Evolutionary conservation across 257 asterid species (phyloP), one percentile per base, ranked within the genome.

Genomic region (Capsicum chinense): DNA sequence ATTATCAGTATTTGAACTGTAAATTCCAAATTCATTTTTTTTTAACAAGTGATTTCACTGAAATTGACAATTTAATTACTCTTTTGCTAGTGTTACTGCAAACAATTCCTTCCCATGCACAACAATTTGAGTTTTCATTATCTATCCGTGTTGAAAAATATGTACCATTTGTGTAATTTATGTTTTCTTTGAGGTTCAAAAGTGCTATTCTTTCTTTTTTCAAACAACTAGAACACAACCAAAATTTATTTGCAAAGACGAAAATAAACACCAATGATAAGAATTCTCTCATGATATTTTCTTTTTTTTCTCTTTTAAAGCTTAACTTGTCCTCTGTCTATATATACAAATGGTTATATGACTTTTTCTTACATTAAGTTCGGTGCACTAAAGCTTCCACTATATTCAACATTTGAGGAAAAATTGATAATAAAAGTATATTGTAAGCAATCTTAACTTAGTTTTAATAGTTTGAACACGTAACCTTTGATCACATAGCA

Each of bases 171-270:
- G 79, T 39, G 54, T 70, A 12, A 19, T 37, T 70, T 70, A 70
- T 39, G 79, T 70, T 70, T 39, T 37, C 17, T 37, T 69, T 69
- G 52, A 70, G 79, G 6, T 70, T 39, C 26, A 39, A 70, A 13
- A 70, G 79, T 13, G 79, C 79, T 13, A 70, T 35, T 47, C 56
- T 70, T 70, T 70, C 56, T 70, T 70, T 56, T 37, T 70, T n/a
- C 79, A 50, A 39, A 70, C 79, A 70, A 39, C 56, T 11, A 70
- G 15, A 39, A 62, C 66, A 59, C 50, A 48, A 37, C 12, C 8
- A 37, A 9, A 19, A 69, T 2, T 7, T 19, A 44, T 69, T 69
- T 13, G 47, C 78, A 21, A 79, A 59, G 12, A 59, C n/a, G 3
- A 59, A 59, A 59, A 59, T 58, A 0, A 62, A 19, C 68, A 62